Base-by-base conservation (phyloP, 345 rosid species). In the Syzygium aromaticum region DNA sequence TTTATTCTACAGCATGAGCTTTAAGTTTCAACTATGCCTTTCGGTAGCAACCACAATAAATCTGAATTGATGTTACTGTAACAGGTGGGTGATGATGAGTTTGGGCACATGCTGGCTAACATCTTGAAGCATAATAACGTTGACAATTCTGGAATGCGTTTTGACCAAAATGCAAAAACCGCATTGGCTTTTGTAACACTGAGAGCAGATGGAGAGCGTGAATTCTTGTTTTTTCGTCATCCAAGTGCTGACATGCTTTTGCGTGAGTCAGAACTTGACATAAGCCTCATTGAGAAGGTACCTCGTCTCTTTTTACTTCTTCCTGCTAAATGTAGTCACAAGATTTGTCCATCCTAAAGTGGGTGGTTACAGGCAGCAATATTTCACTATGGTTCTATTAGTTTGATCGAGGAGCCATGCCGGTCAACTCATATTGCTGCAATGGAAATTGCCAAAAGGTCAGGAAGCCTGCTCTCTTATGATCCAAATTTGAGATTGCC, bases 231-330 rank as follows among this genome's bases (percentile, higher is more conserved):
- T 89, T 94, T 90, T 87, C 89, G 95, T 54, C 92, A 95, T 85
- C 95, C 97, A 3, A 95, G 96, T 86, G 97, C 97, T 57, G 95
- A 94, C 67, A 94, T 95, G 95, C 94, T 94, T 84, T 94, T 94
- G 87, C 85, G 67, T 2, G 91, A 93, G 85, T 92, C 94, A 16
- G 96, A 94, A 87, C 93, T 95, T 5, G 90, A 94, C 56, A 77
- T 90, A 6, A 86, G 91, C 80, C 92, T 94, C 27, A 91, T 95
- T 88, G 87, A 91, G 91, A 84, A 92, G 90, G 95, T 93, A 61
- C 27, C 86, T 88, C 61, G n/a, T 87, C 86, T 86, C 49, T 22
- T 86, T 82, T 22, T 51, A 21, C 30, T 89, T 38, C 38, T 30
- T 43, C 46, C 46, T 16, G 84, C 67, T 51, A 87, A 11, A 51